Evolutionary conservation across 2,329 filamentous ascomycete genomes (phyloP).

Genomic region (Fusarium longipes): DNA sequence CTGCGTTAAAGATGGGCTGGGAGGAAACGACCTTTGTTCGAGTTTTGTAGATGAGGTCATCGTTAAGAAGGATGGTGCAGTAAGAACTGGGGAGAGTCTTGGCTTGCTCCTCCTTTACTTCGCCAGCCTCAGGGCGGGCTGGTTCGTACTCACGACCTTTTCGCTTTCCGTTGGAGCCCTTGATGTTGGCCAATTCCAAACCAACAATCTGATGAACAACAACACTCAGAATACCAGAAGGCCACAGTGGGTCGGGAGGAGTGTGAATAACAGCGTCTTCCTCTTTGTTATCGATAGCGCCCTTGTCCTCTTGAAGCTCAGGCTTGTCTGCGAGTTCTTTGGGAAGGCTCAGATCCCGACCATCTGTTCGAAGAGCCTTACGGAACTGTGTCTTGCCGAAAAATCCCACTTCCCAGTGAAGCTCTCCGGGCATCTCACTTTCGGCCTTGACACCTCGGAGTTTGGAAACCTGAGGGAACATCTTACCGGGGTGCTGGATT

Average conservation of each 20-base stretch:
- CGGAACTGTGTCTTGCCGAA: slow-evolving; percentile 93
- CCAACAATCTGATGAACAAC: slow-evolving; percentile 96
- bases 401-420: slow-evolving; percentile 96
- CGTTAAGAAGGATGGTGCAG: slow-evolving; percentile 91
- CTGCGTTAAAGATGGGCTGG: slow-evolving; percentile 96
- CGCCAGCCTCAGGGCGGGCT: slow-evolving; percentile 81
- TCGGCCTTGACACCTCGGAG: slow-evolving; percentile 85
- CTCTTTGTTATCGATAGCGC: slow-evolving; percentile 73
- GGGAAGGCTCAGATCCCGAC: slow-evolving; percentile 82
- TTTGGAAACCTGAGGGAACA: slow-evolving; percentile 90
- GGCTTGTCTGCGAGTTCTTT: slow-evolving; percentile 77
- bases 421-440: slow-evolving; percentile 89
- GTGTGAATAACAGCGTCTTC: slow-evolving; percentile 91
- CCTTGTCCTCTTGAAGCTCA: slow-evolving; percentile 87
- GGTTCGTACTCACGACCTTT: slow-evolving; percentile 91
- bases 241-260: slow-evolving; percentile 96
- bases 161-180: slow-evolving; percentile 82
- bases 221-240: slow-evolving; percentile 86
- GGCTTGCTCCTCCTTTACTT: slow-evolving; percentile 85
- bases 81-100: slow-evolving; percentile 88
- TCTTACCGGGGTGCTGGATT: slow-evolving; percentile 89
- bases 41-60: slow-evolving; percentile 92
- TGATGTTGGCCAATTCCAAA: slow-evolving; percentile 89
- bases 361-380: slow-evolving; percentile 84
- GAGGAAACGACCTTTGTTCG: slow-evolving; percentile 92